Evolutionary conservation across 106 monocot genomes (phyloP), one percentile per base, ranked within the genome.

Genomic region (Hemerocallis citrina): DNA sequence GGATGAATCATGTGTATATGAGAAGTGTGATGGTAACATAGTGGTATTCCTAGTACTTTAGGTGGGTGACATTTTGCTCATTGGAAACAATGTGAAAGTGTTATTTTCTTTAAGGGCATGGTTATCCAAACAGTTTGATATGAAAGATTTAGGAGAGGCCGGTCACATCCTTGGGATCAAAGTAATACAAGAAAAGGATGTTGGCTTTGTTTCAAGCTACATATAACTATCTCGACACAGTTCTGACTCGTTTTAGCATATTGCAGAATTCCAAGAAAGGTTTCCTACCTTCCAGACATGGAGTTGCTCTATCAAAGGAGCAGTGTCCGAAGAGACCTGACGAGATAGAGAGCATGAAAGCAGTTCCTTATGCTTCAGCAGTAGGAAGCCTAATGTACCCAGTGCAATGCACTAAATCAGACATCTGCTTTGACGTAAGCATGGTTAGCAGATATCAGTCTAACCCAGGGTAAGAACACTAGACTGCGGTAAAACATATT

Each of bases 181-280:
- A 55, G 3, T 55, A 13, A 9, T 55, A 29, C 27, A 13, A 30
- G 11, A 55, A 30, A 13, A 55, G 0, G n/a, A 11, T 55, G 12
- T 31, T 30, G n/a, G 28, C 0, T 13, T 28, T 5, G 5, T 55
- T 31, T 30, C 11, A 55, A 55, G 55, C 28, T 12, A 3, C 28
- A 30, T 55, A 55, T 30, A 55, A n/a, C n/a, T n/a, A n/a, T n/a
- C n/a, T 55, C 15, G 28, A 55, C n/a, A 55, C 27, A 31, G 9
- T 55, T 27, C 55, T 55, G 4, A 16, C 32, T 12, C 10, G 13
- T 15, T 55, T 30, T 55, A 31, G n/a, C n/a, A n/a, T 5, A 30
- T 30, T 30, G 30, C 28, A 55, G 1, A 55, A 57, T 32, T 57
- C 33, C 32, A 57, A 57, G n/a, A 57, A 30, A 57, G 34, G 34